Evolutionary conservation across 2,329 filamentous ascomycete species (phyloP).

Genomic region (Claviceps quebecensis): DNA sequence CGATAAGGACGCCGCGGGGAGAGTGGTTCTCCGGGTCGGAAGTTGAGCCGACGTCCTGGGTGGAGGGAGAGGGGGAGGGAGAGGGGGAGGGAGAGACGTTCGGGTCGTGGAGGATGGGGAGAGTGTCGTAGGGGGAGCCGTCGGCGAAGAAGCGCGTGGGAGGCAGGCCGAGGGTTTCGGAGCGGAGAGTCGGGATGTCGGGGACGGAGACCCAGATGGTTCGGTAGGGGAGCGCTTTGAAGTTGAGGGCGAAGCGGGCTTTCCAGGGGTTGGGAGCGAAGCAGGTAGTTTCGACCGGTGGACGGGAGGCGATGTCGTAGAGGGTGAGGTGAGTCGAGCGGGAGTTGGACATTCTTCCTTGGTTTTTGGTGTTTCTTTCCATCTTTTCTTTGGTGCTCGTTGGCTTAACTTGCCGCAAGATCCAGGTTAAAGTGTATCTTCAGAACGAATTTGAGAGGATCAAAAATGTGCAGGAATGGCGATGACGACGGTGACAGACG

Average conservation of each 20-base stretch:
- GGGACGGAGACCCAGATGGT: constrained; percentile 37
- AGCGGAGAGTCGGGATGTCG: constrained; percentile 35
- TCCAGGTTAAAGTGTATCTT: no score
- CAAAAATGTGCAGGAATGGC: no score
- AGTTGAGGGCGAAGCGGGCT: constrained; percentile 25
- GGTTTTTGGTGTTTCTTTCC: neutral
- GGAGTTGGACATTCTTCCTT: neutral
- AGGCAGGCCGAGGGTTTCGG: constrained; percentile 25
- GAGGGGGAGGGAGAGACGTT: neutral
- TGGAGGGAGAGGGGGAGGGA: neutral
- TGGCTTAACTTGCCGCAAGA: no score
- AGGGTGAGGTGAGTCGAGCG: constrained; percentile 10
- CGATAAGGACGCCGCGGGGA: constrained; percentile 26
- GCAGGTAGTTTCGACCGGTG: constrained; percentile 14
- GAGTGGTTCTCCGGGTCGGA: neutral
- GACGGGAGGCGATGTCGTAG: constrained; percentile 27
- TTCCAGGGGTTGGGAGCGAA: constrained; percentile 22
- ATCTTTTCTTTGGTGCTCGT: neutral
- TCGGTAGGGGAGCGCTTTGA: constrained; percentile 21
- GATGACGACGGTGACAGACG: no score
- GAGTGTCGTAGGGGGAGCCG: constrained; percentile 43
- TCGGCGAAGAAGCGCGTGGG: constrained; percentile 40
- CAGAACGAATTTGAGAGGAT: no score
- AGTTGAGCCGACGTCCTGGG: neutral
- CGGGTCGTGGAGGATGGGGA: constrained; percentile 41